phyloP scores from a whole-genome alignment of 768 basidiomycete species.

The Agaricus subrufescens region DNA sequence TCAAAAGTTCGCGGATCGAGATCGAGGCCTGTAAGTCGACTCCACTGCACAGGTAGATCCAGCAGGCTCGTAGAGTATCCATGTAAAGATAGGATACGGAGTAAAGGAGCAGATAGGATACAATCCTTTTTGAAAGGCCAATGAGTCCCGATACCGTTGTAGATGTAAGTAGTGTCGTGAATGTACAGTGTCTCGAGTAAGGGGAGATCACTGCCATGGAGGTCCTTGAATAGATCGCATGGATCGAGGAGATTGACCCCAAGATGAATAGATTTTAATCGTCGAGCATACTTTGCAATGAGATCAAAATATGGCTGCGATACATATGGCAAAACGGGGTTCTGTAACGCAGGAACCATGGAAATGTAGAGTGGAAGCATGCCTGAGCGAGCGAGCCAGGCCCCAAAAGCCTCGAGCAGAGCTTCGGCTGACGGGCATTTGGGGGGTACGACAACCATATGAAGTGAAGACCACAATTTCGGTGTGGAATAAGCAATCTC shows the following conservation, averaged over 20 bases:
- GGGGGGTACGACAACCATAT: background rate
- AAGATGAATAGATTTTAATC: background rate
- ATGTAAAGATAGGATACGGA: background rate
- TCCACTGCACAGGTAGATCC: background rate
- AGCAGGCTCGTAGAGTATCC: background rate
- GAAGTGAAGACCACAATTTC: conserved; percentile 7
- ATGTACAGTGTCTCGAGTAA: conserved; percentile 1
- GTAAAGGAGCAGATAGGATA: background rate
- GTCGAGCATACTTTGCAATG: background rate
- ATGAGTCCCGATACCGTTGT: background rate
- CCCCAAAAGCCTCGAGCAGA: background rate
- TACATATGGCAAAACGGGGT: background rate
- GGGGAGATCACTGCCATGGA: background rate
- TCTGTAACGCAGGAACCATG: background rate
- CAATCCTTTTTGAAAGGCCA: background rate
- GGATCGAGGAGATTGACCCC: background rate
- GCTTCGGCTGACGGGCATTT: background rate
- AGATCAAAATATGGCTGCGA: background rate
- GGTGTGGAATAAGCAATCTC: conserved; percentile 12
- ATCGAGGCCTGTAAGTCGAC: background rate
- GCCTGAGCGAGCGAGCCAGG: conserved; percentile 3
- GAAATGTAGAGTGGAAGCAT: conserved; percentile 2
- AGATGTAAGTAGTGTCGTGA: background rate
- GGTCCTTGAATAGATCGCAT: background rate
- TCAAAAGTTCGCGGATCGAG: background rate